These are phyloP conservation scores for Plasmodium ovale DNA, from an alignment of 169 alveolate species.

Conservation along the genomic window DNA sequence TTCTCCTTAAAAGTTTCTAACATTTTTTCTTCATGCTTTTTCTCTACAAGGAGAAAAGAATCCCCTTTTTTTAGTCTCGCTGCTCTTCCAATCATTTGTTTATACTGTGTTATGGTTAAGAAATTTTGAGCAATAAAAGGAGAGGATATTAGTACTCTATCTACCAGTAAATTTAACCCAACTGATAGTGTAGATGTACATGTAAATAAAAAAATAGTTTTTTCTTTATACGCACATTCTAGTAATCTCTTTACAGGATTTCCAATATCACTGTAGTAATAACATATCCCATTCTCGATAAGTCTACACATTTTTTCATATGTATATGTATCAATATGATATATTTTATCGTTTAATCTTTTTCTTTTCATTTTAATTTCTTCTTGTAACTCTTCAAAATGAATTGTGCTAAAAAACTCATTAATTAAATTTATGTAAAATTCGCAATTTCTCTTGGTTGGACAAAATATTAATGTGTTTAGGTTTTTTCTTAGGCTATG, in stretches of 20 bases:
- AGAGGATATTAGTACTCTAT: conserved; percentile 61
- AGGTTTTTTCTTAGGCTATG: conserved; percentile 32
- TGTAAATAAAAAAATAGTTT: conserved; percentile 51
- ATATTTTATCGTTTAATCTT: conserved; percentile 31
- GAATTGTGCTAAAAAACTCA: conserved; percentile 1
- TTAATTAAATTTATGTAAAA: conserved; percentile 32
- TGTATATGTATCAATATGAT: conserved; percentile 23
- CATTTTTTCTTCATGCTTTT: conserved; percentile 39
- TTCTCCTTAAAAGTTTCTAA: conserved; percentile 25
- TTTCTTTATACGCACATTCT: conserved; percentile 45
- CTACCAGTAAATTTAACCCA: conserved; percentile 60
- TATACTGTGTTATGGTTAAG: conserved; percentile 53
- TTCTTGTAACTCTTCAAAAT: not conserved
- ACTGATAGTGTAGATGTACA: conserved; percentile 69
- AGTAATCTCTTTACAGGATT: conserved; percentile 19
- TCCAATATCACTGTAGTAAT: conserved; percentile 55
- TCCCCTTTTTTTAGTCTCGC: conserved; percentile 71
- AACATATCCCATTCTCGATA: conserved; percentile 49
- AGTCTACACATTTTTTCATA: conserved; percentile 29
- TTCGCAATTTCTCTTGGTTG: conserved; percentile 65
- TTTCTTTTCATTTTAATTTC: conserved; percentile 14
- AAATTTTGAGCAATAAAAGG: conserved; percentile 72
- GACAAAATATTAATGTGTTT: conserved; percentile 60
- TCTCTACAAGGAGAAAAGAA: conserved; percentile 44
- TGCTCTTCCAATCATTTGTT: conserved; percentile 74